phyloP scores from a whole-genome alignment of 495 filamentous ascomycete species.

The Penicillium mononematosum region DNA sequence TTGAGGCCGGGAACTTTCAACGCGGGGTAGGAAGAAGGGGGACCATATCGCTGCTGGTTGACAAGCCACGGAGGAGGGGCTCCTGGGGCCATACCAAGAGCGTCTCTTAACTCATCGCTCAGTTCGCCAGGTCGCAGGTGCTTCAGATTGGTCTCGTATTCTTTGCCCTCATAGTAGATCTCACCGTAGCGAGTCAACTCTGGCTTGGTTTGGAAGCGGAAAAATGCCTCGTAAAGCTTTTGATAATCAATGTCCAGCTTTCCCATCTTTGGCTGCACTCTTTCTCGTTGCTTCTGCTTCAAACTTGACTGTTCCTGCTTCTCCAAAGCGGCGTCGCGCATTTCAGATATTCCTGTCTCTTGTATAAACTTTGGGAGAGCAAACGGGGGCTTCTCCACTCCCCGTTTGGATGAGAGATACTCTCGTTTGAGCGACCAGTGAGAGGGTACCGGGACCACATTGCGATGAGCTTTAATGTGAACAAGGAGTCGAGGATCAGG shows the following conservation, averaged over 20 bases:
- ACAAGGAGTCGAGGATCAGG: slow-evolving; percentile 86
- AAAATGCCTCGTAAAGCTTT: slow-evolving; percentile 96
- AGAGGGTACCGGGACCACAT: slow-evolving; percentile 88
- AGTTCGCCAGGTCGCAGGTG: slow-evolving; percentile 88
- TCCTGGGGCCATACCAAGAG: slow-evolving; percentile 89
- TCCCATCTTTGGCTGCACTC: slow-evolving; percentile 95
- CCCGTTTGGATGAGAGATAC: slow-evolving; percentile 92
- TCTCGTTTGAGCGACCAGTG: slow-evolving; percentile 97
- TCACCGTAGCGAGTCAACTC: slow-evolving; percentile 92
- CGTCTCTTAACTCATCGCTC: slow-evolving; percentile 86
- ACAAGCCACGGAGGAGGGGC: slow-evolving; percentile 97
- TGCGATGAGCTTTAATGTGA: slow-evolving; percentile 90
- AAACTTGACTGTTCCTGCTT: slow-evolving; percentile 88
- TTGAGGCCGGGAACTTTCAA: slow-evolving; percentile 93
- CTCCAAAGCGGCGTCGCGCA: slow-evolving; percentile 94
- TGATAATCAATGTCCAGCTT: slow-evolving; percentile 98
- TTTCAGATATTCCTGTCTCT: slow-evolving; percentile 95
- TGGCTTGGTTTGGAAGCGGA: slow-evolving; percentile 94
- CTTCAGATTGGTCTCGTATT: slow-evolving; percentile 91
- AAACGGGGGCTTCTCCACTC: slow-evolving; percentile 92
- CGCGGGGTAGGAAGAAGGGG: slow-evolving; percentile 87
- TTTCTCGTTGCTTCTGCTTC: slow-evolving; percentile 93
- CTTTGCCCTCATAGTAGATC: slow-evolving; percentile 98
- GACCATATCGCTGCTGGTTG: slow-evolving; percentile 90
- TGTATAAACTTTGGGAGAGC: slow-evolving; percentile 94